These are phyloP conservation scores for Apiospora kogelbergensis DNA, from an alignment of 2,329 filamentous ascomycete genomes.

Conservation along the genomic window DNA sequence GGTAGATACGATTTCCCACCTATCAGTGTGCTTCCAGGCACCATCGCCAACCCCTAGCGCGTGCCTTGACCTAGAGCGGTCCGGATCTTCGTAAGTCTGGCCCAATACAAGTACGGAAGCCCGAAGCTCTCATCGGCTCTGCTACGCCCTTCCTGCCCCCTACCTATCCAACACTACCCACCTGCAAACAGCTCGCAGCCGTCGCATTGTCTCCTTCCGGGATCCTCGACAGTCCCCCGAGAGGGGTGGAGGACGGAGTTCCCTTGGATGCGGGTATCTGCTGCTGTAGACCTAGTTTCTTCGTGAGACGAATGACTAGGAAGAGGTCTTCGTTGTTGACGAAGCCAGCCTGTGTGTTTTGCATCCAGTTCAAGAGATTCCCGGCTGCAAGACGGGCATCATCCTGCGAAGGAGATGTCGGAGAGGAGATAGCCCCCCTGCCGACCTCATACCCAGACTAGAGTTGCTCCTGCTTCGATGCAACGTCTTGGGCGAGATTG, in stretches of 20 bases:
- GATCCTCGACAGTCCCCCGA: constrained; percentile 54
- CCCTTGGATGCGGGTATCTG: constrained; percentile 30
- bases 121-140: too few species aligned
- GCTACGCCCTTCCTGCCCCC: too few species aligned
- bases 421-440: constrained; percentile 44
- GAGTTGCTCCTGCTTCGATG: constrained; percentile 52
- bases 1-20: too few species aligned
- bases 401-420: constrained; percentile 71
- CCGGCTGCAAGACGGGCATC: constrained; percentile 82
- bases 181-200: too few species aligned
- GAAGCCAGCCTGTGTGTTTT: constrained; percentile 64
- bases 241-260: constrained; percentile 21
- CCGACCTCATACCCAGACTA: constrained; percentile 43
- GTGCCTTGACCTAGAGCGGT: too few species aligned
- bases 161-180: too few species aligned
- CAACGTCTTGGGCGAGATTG: constrained; percentile 45
- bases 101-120: too few species aligned
- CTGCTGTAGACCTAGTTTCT: constrained; percentile 76
- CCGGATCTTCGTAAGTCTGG: too few species aligned
- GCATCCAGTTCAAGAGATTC: constrained; percentile 78
- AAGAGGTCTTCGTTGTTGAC: constrained; percentile 77
- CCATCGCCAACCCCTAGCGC: too few species aligned
- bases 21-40: too few species aligned
- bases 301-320: constrained; percentile 77
- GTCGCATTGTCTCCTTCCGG: constrained; percentile 58